Conservation (phyloP, 1,284 basidiomycete genomes). For the Rhodotorula sp. region DNA sequence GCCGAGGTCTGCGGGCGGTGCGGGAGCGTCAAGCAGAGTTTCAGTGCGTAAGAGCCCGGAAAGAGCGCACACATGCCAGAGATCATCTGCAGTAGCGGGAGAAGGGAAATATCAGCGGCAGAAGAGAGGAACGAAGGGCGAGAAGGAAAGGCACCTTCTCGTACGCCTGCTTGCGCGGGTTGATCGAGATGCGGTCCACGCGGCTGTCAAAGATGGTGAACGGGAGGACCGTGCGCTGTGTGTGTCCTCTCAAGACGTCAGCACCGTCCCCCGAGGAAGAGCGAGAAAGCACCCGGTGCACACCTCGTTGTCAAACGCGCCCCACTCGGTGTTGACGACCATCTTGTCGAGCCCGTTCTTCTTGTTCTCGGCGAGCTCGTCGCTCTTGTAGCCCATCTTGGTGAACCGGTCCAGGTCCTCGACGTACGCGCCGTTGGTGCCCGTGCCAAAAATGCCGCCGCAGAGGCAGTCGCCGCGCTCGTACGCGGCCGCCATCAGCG, state of each 20-base stretch:
- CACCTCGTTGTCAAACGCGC: constrained; percentile 87
- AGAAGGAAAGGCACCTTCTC: constrained; percentile 63
- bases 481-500: constrained; percentile 88
- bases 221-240: constrained; percentile 77
- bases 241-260: not conserved
- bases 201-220: constrained; percentile 91
- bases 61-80: constrained; percentile 78
- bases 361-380: constrained; percentile 48
- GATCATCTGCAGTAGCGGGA: constrained; percentile 63
- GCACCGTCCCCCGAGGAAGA: too few relatives aligned
- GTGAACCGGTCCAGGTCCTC: constrained; percentile 81
- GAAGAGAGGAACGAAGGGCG: not conserved
- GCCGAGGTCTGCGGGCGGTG: constrained; percentile 64
- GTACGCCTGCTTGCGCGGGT: constrained; percentile 89
- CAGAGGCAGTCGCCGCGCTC: constrained; percentile 83
- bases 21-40: not conserved
- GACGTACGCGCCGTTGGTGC: constrained; percentile 96
- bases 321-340: constrained; percentile 98
- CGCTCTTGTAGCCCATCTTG: constrained; percentile 65
- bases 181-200: constrained; percentile 89
- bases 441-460: constrained; percentile 95
- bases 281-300: constrained; percentile 44
- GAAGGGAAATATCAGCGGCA: not conserved
- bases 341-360: constrained; percentile 60
- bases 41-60: too few relatives aligned